Evolutionary conservation across 139 green algal species (phyloP), one percentile per base, ranked within the genome.

Genomic region (Mychonastes homosphaera): DNA sequence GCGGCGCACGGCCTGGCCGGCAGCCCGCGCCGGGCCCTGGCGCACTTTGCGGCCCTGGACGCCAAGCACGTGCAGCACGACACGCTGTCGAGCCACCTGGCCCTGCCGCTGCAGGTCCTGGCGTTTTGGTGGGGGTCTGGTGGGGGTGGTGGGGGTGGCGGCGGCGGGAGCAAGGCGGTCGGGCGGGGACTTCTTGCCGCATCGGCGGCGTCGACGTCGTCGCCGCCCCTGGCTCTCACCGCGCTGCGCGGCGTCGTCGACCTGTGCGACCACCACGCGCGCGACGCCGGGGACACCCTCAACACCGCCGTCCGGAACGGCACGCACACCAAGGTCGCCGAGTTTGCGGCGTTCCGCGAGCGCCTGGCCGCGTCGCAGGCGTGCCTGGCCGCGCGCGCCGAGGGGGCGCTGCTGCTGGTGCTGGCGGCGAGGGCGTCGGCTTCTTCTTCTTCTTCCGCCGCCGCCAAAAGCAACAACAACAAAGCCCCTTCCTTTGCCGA

Each of bases 271-370:
- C 70, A 85, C 39, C 85, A 94, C 40, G n/a, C 18, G 24, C 27
- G 63, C n/a, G 82, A 92, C 38, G 80, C 73, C 3, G 77, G 72
- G 2, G 82, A 92, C 27, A 82, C 76, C 18, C 56, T 89, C 21
- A 70, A 78, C 32, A 78, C 70, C 16, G 84, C 84, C 0, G 87
- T 81, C 68, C 45, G 75, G 19, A 34, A 71, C 36, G 77, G 70
- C 29, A 91, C 70, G 15, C 87, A 81, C 52, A 83, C 79, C n/a
- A 94, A 94, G 80, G 79, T 84, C 30, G 0, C 21, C 0, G 85
- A 94, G 64, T 92, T 94, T 73, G 74, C 83, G 1, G 72, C 70
- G 6, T 94, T 94, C 56, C 77, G 75, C 49, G 73, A 92, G 58
- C 73, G 78, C 1, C 68, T 94, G 59, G 59, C 67, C 10, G 43